Evolutionary conservation across 305 asterid genomes (phyloP), one percentile per base, ranked within the genome.

Genomic region (Euphrasia arctica): DNA sequence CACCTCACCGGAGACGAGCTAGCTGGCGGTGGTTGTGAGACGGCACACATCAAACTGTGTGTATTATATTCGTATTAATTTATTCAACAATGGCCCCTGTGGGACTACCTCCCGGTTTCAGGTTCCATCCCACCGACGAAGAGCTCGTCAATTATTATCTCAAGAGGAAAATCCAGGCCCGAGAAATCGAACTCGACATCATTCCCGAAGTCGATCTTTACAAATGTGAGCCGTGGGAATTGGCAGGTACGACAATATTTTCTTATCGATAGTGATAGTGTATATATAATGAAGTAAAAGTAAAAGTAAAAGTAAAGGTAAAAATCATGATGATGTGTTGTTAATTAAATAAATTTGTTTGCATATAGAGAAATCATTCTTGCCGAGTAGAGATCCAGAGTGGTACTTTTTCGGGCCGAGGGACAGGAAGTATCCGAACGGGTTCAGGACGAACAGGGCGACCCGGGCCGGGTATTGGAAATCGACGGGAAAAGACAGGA

Each of bases 181-280:
- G 73, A 25, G 87, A 92, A 68, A 92, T 92, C 72, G 98, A 89
- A 66, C 89, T 92, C 59, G 93, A 92, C 43, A 89, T 92, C 70
- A 91, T 91, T 45, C 98, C 98, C 0, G 98, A 91, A 70, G 89
- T 91, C 55, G 98, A 91, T 85, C 98, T 91, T 55, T 91, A 91
- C 95, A 91, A 91, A 83, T 91, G 96, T 61, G 98, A 89, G 80
- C 98, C 98, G 0, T 92, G 98, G 96, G 95, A 91, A 50, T 83
- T 91, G 48, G 90, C 95, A 86, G 98, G 98, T 90, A 11, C 41
- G 52, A 39, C 22, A 18, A 18, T 18, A 18, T 18, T 18, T 18
- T 18, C 22, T 18, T 18, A 18, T 18, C 22, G 22, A 18, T 18
- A 18, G 22, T 18, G 22, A 18, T 18, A 18, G 22, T 18, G 22